These are phyloP conservation scores for Saccharomycopsis fermentans DNA, from an alignment of 805 yeast genomes.

Conservation along the genomic window DNA sequence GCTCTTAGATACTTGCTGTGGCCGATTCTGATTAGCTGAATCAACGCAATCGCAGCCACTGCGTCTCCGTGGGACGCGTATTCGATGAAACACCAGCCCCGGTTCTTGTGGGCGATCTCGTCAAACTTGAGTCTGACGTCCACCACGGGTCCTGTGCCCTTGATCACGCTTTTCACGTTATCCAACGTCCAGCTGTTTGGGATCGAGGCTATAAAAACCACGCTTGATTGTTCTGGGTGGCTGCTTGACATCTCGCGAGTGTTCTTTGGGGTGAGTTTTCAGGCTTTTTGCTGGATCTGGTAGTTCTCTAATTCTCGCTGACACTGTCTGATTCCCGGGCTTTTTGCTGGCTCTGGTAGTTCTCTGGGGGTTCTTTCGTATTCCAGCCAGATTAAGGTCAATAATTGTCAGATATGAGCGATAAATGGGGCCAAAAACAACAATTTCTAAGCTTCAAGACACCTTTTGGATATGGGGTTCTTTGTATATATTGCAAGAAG, in stretches of 20 bases:
- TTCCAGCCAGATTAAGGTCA: too few relatives aligned
- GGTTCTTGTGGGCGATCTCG: slow-evolving; percentile 40
- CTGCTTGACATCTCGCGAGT: not conserved
- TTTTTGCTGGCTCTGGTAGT: too few relatives aligned
- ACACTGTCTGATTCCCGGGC: not conserved
- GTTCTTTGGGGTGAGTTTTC: too few relatives aligned
- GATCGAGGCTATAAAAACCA: slow-evolving; percentile 49
- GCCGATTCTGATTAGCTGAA: slow-evolving; percentile 36
- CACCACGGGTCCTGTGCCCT: slow-evolving; percentile 63
- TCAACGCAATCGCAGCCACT: slow-evolving; percentile 33
- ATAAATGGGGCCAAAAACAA: too few relatives aligned
- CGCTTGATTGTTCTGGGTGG: slow-evolving; percentile 23
- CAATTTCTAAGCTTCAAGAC: too few relatives aligned
- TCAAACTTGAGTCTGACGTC: slow-evolving; percentile 50
- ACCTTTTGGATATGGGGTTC: too few relatives aligned
- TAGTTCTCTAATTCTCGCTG: too few relatives aligned
- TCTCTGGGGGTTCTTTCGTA: too few relatives aligned
- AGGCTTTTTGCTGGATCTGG: too few relatives aligned
- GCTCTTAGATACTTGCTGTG: slow-evolving; percentile 42
- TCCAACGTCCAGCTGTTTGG: slow-evolving; percentile 68
- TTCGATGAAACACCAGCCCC: slow-evolving; percentile 62
- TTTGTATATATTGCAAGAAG: too few relatives aligned
- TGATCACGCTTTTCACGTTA: slow-evolving; percentile 50
- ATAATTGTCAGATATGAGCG: too few relatives aligned
- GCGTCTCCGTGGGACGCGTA: slow-evolving; percentile 45